A percentile compares a stretch with the other conserved stretches of the same genome.
Conservation (phyloP, 2,329 filamentous ascomycete species). For the Pyricularia sp. region DNA sequence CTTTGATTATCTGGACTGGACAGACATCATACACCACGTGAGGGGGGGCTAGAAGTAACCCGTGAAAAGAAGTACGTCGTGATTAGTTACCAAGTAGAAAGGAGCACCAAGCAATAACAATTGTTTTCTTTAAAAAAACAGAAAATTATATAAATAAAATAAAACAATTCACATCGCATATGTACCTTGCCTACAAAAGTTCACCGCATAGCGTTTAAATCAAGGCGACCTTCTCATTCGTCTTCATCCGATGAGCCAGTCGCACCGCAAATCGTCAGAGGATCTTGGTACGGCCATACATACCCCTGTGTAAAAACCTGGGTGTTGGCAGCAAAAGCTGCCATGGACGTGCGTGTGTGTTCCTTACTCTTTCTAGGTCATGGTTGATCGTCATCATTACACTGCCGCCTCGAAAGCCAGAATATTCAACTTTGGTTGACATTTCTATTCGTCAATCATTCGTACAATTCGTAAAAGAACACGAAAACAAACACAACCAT, state of each 20-base stretch:
- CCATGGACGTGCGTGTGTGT: too few relatives aligned
- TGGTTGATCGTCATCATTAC: too few relatives aligned
- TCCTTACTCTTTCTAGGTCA: too few relatives aligned
- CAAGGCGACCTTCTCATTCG: background rate
- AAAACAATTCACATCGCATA: background rate
- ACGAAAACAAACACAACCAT: too few relatives aligned
- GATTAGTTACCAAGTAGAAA: too few relatives aligned
- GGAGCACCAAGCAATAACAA: background rate
- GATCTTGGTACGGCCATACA: background rate
- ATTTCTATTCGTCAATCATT: background rate
- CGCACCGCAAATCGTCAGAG: background rate
- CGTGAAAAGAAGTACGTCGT: too few relatives aligned
- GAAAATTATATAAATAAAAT: background rate
- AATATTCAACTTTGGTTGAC: too few relatives aligned
- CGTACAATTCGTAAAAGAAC: background rate
- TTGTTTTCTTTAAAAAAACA: too few relatives aligned
- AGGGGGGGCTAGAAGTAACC: background rate
- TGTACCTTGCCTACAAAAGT: background rate
- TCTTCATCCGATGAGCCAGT: background rate
- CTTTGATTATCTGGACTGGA: slow-evolving; percentile 3
- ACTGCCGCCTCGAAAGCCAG: too few relatives aligned
- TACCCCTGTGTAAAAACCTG: background rate
- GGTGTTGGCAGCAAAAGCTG: background rate
- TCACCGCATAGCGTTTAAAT: background rate
- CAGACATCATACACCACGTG: background rate